Conservation (phyloP, 768 basidiomycete genomes). For the Paxillus involutus region DNA sequence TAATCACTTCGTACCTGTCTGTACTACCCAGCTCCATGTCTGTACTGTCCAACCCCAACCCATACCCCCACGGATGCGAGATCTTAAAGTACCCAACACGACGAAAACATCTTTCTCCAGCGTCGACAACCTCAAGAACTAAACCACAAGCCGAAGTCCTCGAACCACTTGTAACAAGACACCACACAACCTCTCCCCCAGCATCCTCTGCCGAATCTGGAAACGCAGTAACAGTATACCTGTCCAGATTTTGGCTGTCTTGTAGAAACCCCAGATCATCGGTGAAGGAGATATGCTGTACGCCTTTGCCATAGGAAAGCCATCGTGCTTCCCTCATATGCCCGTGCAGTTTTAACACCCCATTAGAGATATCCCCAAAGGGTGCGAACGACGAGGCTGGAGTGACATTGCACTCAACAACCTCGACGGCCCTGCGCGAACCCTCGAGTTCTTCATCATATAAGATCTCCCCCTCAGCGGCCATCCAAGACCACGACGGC, state of each 20-base stretch:
- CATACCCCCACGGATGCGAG: neutral
- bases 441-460: neutral
- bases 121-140: neutral
- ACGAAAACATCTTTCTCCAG: neutral
- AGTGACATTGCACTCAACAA: neutral
- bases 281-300: neutral
- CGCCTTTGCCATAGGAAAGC: neutral
- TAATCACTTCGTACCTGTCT: neutral
- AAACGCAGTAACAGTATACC: neutral
- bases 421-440: neutral
- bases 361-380: neutral
- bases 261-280: neutral
- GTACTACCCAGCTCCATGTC: neutral
- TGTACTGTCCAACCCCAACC: neutral
- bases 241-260: neutral
- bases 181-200: neutral
- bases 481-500: constrained; percentile 4
- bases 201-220: neutral
- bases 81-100: neutral
- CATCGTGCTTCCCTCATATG: neutral
- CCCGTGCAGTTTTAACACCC: neutral
- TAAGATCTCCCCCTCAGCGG: neutral
- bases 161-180: neutral
- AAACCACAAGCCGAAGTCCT: neutral
- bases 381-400: neutral